phyloP scores from a whole-genome alignment of 2,329 filamentous ascomycete species.

The Hawksworthiomyces lignivorus region DNA sequence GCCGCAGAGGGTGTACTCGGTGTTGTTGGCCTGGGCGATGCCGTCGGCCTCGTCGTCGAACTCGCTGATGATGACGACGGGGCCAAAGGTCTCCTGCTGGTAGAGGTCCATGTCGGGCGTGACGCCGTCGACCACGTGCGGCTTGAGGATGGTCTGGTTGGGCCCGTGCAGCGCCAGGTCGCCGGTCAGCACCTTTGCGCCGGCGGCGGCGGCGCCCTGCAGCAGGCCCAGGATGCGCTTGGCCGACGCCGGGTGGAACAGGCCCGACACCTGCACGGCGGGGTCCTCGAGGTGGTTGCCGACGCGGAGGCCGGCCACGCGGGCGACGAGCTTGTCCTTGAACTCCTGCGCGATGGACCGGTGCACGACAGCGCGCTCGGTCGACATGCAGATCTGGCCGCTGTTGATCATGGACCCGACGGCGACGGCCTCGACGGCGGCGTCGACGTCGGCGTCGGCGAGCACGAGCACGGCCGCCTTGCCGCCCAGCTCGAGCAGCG shows the following conservation, averaged over 20 bases:
- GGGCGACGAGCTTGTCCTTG: slow-evolving; percentile 5
- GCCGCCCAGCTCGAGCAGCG: slow-evolving; percentile 62
- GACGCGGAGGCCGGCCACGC: slow-evolving; percentile 14
- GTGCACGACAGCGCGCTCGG: slow-evolving; percentile 24
- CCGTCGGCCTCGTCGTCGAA: slow-evolving; percentile 57
- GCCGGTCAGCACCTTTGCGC: slow-evolving; percentile 50
- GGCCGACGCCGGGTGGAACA: slow-evolving; percentile 18
- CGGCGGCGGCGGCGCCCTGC: slow-evolving; percentile 46
- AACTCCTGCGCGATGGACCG: slow-evolving; percentile 16
- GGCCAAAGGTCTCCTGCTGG: slow-evolving; percentile 59
- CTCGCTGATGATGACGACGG: slow-evolving; percentile 52
- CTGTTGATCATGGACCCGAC: slow-evolving; percentile 52
- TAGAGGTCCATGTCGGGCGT: slow-evolving; percentile 60
- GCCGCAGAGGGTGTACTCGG: slow-evolving; percentile 55
- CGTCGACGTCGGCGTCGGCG: slow-evolving; percentile 58
- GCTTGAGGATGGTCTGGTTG: slow-evolving; percentile 41
- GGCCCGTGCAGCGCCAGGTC: slow-evolving; percentile 26
- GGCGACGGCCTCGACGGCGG: slow-evolving; percentile 50
- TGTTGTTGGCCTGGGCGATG: slow-evolving; percentile 58
- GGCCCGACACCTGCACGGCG: slow-evolving; percentile 20
- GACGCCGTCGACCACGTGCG: slow-evolving; percentile 53
- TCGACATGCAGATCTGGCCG: slow-evolving; percentile 51
- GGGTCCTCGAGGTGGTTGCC: slow-evolving; percentile 21
- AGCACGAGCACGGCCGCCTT: slow-evolving; percentile 61
- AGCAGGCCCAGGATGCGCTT: slow-evolving; percentile 31